These are phyloP conservation scores for Pichia sp. DNA, from an alignment of 1,139 yeast species.

Conservation along the genomic window DNA sequence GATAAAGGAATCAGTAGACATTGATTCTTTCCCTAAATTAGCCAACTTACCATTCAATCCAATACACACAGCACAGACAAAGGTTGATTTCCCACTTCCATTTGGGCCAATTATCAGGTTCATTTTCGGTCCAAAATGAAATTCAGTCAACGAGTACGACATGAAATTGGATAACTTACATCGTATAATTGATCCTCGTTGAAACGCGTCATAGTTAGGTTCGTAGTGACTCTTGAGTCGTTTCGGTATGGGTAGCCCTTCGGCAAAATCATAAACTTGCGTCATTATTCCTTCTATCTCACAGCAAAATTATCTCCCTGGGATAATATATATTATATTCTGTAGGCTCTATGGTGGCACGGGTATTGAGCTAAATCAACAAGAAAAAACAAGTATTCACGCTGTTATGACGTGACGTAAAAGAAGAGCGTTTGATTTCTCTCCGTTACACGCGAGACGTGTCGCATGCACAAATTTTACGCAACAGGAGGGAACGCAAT, in stretches of 20 bases:
- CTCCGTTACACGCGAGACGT: no score
- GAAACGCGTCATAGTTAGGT: slow-evolving; percentile 16
- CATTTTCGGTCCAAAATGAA: slow-evolving; percentile 70
- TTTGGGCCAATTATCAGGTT: slow-evolving; percentile 96
- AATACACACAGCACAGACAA: slow-evolving; percentile 88
- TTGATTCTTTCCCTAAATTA: slow-evolving; percentile 68
- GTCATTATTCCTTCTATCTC: background rate
- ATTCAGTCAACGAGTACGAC: slow-evolving; percentile 73
- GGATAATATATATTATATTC: no score
- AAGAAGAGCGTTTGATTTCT: no score
- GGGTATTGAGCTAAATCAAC: no score
- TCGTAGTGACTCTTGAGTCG: slow-evolving; percentile 11
- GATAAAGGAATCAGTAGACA: slow-evolving; percentile 59
- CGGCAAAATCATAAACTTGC: slow-evolving; percentile 3
- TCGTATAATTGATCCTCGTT: slow-evolving; percentile 60
- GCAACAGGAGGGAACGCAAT: no score
- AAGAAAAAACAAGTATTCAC: no score
- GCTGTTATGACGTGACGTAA: no score
- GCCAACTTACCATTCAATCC: slow-evolving; percentile 82
- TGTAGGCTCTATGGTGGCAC: no score
- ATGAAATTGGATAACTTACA: slow-evolving; percentile 70
- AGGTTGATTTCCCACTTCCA: slow-evolving; percentile 92
- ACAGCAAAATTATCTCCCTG: no score
- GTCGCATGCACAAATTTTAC: no score
- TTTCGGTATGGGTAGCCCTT: slow-evolving; percentile 12